Conservation (phyloP, 2,329 filamentous ascomycete species). For the Alternaria arbusti region DNA sequence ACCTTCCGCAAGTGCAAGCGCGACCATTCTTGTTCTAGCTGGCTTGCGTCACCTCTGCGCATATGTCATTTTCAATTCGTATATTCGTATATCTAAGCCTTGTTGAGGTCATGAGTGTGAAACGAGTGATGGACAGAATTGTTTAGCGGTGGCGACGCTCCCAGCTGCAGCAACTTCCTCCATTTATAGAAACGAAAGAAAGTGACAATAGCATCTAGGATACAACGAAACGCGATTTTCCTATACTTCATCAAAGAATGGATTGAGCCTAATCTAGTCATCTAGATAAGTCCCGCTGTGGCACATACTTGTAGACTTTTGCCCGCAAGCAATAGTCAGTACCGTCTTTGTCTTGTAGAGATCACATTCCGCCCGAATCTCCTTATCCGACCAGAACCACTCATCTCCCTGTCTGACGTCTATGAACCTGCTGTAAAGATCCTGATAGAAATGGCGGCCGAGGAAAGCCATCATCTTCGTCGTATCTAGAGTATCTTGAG, state of each 20-base stretch:
- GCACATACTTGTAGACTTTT: slow-evolving; percentile 18
- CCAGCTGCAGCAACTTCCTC: not conserved
- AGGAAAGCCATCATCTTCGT: slow-evolving; percentile 36
- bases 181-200: not conserved
- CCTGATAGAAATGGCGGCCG: slow-evolving; percentile 35
- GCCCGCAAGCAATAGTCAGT: slow-evolving; percentile 33
- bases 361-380: slow-evolving; percentile 31
- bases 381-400: slow-evolving; percentile 35
- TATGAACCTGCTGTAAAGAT: slow-evolving; percentile 29
- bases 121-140: not conserved
- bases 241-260: not conserved
- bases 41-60: not conserved
- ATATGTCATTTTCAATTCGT: not conserved
- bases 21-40: not conserved
- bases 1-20: not conserved
- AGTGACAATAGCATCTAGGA: not conserved
- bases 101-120: not conserved
- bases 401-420: slow-evolving; percentile 26
- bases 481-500: slow-evolving; percentile 27
- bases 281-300: slow-evolving; percentile 26
- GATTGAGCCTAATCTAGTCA: slow-evolving; percentile 3
- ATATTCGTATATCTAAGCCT: not conserved
- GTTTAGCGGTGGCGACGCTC: not conserved
- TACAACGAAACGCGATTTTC: not conserved
- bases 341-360: slow-evolving; percentile 35